A percentile compares a stretch with the other conserved stretches of the same genome.
These are phyloP conservation scores for Saprolegnia diclina DNA, from an alignment of 352 stramenopile species.

Conservation along the genomic window DNA sequence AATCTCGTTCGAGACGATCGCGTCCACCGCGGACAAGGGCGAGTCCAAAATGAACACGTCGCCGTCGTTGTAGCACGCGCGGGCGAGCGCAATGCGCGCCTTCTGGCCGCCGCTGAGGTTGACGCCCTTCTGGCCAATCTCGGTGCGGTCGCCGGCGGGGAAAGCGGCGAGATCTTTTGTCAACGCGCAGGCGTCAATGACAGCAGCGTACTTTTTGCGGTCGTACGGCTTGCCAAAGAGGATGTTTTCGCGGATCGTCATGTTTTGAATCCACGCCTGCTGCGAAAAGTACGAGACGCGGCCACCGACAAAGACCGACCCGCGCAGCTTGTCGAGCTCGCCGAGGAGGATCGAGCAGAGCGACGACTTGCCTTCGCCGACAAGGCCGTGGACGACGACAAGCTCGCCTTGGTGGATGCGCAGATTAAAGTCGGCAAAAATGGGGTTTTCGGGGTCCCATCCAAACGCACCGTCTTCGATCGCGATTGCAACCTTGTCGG, in stretches of 20 bases:
- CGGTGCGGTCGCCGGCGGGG: slow-evolving; percentile 57
- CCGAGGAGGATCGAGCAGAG: slow-evolving; percentile 48
- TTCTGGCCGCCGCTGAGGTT: slow-evolving; percentile 43
- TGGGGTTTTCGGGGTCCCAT: slow-evolving; percentile 34
- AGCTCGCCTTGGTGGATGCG: slow-evolving; percentile 42
- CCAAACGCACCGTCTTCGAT: slow-evolving; percentile 60
- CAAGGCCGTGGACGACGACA: slow-evolving; percentile 43
- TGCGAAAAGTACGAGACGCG: slow-evolving; percentile 62
- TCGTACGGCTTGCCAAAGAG: slow-evolving; percentile 67
- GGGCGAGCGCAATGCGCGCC: slow-evolving; percentile 34
- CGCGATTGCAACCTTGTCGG: slow-evolving; percentile 33
- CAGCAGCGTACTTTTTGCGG: slow-evolving; percentile 43
- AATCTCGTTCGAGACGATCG: slow-evolving; percentile 82
- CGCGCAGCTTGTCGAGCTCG: slow-evolving; percentile 78
- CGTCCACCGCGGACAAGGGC: slow-evolving; percentile 68
- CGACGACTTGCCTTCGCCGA: slow-evolving; percentile 55
- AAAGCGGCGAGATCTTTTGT: slow-evolving; percentile 31
- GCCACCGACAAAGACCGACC: slow-evolving; percentile 39
- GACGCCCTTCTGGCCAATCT: slow-evolving; percentile 43
- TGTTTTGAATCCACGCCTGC: slow-evolving; percentile 95
- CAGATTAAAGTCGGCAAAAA: slow-evolving; percentile 42
- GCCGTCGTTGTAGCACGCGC: slow-evolving; percentile 26
- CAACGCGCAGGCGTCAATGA: slow-evolving; percentile 31
- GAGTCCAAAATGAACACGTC: slow-evolving; percentile 28
- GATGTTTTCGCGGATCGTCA: slow-evolving; percentile 79